phyloP scores from a whole-genome alignment of 148 eudicot species.

The Pouteria glomerata region DNA sequence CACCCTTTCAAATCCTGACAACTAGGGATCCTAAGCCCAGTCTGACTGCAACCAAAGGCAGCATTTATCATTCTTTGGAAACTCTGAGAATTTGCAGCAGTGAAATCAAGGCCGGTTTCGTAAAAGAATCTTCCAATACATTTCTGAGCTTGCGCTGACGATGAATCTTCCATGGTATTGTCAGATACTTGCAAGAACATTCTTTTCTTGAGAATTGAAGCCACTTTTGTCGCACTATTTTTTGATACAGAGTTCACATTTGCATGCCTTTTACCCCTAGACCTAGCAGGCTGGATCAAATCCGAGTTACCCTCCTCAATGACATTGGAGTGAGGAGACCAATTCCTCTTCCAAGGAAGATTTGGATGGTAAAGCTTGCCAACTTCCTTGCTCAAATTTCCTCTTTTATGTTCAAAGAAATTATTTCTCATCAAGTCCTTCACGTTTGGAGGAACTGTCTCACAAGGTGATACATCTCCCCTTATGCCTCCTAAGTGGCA shows the following conservation, averaged over 20 bases:
- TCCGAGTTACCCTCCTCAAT: slow-evolving; percentile 6
- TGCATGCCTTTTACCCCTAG: slow-evolving; percentile 13
- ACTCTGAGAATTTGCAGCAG: slow-evolving; percentile 35
- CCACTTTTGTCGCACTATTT: background rate
- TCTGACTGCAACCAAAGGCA: slow-evolving; percentile 12
- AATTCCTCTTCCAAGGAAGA: slow-evolving; percentile 34
- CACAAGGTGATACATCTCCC: slow-evolving; percentile 35
- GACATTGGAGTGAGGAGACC: slow-evolving; percentile 15
- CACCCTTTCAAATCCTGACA: slow-evolving; percentile 42
- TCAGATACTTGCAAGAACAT: slow-evolving; percentile 10
- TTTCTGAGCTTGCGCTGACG: slow-evolving; percentile 20
- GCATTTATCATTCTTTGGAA: slow-evolving; percentile 41
- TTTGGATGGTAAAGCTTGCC: slow-evolving; percentile 19
- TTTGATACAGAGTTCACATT: background rate
- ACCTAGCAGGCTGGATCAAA: background rate
- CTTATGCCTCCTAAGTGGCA: slow-evolving; percentile 43
- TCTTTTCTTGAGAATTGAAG: slow-evolving; percentile 5
- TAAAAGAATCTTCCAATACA: slow-evolving; percentile 52
- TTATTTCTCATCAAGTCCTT: slow-evolving; percentile 24
- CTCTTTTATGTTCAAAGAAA: slow-evolving; percentile 23
- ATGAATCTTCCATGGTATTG: slow-evolving; percentile 15
- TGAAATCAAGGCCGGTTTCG: slow-evolving; percentile 45
- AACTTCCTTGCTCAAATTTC: slow-evolving; percentile 32
- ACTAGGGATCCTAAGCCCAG: slow-evolving; percentile 32
- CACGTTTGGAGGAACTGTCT: slow-evolving; percentile 29